Evolutionary conservation across 352 stramenopile species (phyloP).

Genomic region (Globisporangium cylindrosporum): DNA sequence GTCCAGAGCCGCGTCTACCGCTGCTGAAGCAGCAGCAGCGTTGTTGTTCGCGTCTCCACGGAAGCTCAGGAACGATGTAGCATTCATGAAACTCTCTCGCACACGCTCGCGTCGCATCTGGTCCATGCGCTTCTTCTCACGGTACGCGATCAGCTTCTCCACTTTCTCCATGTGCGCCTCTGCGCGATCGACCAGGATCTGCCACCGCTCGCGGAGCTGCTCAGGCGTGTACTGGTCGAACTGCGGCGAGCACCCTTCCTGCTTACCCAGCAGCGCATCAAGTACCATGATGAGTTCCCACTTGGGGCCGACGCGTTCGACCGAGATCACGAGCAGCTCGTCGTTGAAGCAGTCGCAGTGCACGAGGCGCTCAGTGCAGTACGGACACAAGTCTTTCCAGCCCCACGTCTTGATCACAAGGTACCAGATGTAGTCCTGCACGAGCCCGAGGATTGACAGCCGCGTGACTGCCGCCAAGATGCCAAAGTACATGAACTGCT

Average conservation of each 20-base stretch:
- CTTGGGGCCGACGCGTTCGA: slow-evolving; percentile 59
- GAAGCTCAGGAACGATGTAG: slow-evolving; percentile 20
- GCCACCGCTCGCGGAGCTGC: slow-evolving; percentile 59
- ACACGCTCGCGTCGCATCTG: slow-evolving; percentile 23
- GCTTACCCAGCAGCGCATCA: slow-evolving; percentile 45
- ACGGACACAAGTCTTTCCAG: slow-evolving; percentile 59
- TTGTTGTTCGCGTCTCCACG: not conserved
- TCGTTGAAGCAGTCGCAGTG: slow-evolving; percentile 76
- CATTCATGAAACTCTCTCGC: slow-evolving; percentile 31
- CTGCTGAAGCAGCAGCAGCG: not conserved
- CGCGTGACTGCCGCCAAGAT: slow-evolving; percentile 51
- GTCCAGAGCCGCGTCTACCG: not conserved
- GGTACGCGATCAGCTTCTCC: slow-evolving; percentile 50
- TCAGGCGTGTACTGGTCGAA: slow-evolving; percentile 54
- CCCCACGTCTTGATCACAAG: slow-evolving; percentile 51
- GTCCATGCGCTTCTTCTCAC: slow-evolving; percentile 47
- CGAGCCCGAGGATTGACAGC: slow-evolving; percentile 49
- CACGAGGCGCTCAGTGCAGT: slow-evolving; percentile 58
- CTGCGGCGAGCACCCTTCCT: slow-evolving; percentile 40
- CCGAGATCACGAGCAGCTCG: slow-evolving; percentile 52
- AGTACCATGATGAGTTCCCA: slow-evolving; percentile 64
- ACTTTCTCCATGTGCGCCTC: slow-evolving; percentile 57
- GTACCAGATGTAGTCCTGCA: slow-evolving; percentile 57
- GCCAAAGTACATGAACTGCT: slow-evolving; percentile 69
- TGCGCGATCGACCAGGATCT: slow-evolving; percentile 46